A percentile compares a stretch with the other conserved stretches of the same genome.
Evolutionary conservation across 164 flowering plant genomes (phyloP).

Genomic region (Tinospora cordifolia): DNA sequence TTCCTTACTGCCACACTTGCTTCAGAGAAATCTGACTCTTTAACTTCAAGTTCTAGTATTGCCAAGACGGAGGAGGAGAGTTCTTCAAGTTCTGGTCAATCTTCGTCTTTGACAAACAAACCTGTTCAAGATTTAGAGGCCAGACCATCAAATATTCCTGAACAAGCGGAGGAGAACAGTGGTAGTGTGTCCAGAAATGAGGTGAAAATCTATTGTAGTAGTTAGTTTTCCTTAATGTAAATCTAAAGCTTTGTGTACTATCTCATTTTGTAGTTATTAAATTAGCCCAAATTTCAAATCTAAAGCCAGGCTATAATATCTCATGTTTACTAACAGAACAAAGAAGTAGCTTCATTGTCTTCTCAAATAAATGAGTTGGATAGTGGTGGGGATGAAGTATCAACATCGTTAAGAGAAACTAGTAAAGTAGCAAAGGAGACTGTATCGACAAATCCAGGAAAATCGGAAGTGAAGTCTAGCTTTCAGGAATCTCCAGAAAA

Average conservation of each 20-base stretch:
- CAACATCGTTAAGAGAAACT: slow-evolving; percentile 17
- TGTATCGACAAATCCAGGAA: slow-evolving; percentile 8
- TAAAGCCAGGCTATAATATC: neutral
- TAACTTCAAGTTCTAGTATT: slow-evolving; percentile 24
- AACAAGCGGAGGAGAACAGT: slow-evolving; percentile 15
- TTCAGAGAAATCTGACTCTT: slow-evolving; percentile 35
- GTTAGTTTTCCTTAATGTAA: neutral
- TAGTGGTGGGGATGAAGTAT: slow-evolving; percentile 17
- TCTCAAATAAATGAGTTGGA: slow-evolving; percentile 8
- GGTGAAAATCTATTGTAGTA: slow-evolving; percentile 13
- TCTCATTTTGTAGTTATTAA: too few relatives aligned
- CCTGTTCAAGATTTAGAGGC: slow-evolving; percentile 18
- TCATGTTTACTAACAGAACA: slow-evolving; percentile 2
- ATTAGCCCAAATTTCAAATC: neutral
- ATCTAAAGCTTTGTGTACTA: neutral
- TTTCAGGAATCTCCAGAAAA: slow-evolving; percentile 17
- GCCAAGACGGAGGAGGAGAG: slow-evolving; percentile 26
- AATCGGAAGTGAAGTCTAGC: slow-evolving; percentile 11
- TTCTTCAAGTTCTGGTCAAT: slow-evolving; percentile 26
- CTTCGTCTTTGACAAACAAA: slow-evolving; percentile 21
- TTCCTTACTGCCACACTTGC: slow-evolving; percentile 64
- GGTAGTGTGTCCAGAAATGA: slow-evolving; percentile 16
- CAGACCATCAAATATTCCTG: slow-evolving; percentile 17
- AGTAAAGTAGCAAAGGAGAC: slow-evolving; percentile 4
- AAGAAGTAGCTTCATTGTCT: slow-evolving; percentile 18